Base-by-base conservation (phyloP, 768 basidiomycete genomes). In the Solioccasus polychromus region DNA sequence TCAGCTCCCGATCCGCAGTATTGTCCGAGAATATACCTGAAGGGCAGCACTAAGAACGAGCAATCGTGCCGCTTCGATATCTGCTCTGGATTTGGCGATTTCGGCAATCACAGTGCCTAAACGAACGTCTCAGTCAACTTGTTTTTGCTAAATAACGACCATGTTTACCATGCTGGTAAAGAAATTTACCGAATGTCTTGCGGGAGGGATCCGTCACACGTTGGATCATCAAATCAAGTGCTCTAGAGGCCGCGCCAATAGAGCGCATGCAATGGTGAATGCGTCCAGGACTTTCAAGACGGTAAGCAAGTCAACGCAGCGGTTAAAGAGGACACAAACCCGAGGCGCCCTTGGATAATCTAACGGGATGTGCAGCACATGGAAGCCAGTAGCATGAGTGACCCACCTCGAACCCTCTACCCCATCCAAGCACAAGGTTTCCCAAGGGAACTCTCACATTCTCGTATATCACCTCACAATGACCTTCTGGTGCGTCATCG, bases 211-310 rank as follows among this genome's bases (percentile, higher is more conserved):
- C 92, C n/a, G 94, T 95, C 19, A 94, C 92, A 8, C 96, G 82
- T 56, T 84, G 79, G 35, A 99, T 76, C 81, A 97, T 83, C 39
- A 88, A 68, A 59, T 96, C 91, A 45, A 98, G 71, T 3, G 95
- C 87, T 19, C 79, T 75, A 49, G 85, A 81, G 1, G 96, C 96
- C 18, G 78, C 78, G 18, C 96, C 96, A 47, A 99, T 90, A 8
- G 91, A 88, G 30, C 96, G 83, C 96, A 99, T 99, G 74, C 95
- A 96, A 62, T 94, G 91, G 59, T 95, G 93, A 57, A 95, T 88
- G 44, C 93, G 85, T n/a, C 93, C 93, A 40, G 93, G 93, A 32
- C 91, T 92, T 31, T 55, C 37, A 39, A 31, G 25, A 36, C 29
- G 7, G 28, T 52, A 2, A 40, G 20, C 22, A 47, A 39, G 20